A percentile compares a stretch with the other conserved stretches of the same genome.
These are phyloP conservation scores for Martensiomyces pterosporus DNA, from an alignment of 192 early-diverging fungal species.

Conservation along the genomic window DNA sequence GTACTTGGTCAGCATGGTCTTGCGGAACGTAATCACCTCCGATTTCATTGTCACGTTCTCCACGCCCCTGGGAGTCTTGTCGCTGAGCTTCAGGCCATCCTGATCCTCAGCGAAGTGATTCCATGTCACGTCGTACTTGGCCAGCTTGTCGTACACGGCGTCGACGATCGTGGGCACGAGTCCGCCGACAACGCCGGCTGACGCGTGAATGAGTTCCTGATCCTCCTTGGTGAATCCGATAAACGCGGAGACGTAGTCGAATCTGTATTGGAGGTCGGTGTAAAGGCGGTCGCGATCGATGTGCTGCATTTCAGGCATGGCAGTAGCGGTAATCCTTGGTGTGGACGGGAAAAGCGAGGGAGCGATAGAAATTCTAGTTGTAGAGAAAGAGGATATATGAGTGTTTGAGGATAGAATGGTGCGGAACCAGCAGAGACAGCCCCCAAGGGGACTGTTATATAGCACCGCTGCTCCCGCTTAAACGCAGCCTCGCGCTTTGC, in stretches of 20 bases:
- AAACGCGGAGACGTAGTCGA: slow-evolving; percentile 69
- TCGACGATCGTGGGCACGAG: slow-evolving; percentile 72
- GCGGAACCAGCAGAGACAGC: too few species aligned
- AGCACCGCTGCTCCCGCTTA: too few species aligned
- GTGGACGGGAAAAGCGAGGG: too few species aligned
- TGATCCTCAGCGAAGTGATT: slow-evolving; percentile 59
- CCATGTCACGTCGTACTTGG: slow-evolving; percentile 74
- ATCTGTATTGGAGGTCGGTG: slow-evolving; percentile 72
- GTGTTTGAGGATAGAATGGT: too few species aligned
- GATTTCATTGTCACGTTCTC: slow-evolving; percentile 53
- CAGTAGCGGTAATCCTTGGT: not conserved
- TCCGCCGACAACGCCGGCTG: slow-evolving; percentile 58
- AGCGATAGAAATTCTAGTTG: too few species aligned
- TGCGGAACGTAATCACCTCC: slow-evolving; percentile 78
- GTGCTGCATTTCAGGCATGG: slow-evolving; percentile 46
- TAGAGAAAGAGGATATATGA: too few species aligned
- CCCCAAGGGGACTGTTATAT: too few species aligned
- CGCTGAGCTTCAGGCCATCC: slow-evolving; percentile 55
- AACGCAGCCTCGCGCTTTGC: too few species aligned
- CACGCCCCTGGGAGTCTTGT: slow-evolving; percentile 21
- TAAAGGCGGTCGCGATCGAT: slow-evolving; percentile 67
- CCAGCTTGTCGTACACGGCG: slow-evolving; percentile 70
- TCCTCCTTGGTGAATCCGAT: slow-evolving; percentile 67
- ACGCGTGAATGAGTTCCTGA: slow-evolving; percentile 63
- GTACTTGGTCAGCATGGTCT: slow-evolving; percentile 68